These are phyloP conservation scores for Penicillium thymicola DNA, from an alignment of 2,329 filamentous ascomycete genomes.

Conservation along the genomic window DNA sequence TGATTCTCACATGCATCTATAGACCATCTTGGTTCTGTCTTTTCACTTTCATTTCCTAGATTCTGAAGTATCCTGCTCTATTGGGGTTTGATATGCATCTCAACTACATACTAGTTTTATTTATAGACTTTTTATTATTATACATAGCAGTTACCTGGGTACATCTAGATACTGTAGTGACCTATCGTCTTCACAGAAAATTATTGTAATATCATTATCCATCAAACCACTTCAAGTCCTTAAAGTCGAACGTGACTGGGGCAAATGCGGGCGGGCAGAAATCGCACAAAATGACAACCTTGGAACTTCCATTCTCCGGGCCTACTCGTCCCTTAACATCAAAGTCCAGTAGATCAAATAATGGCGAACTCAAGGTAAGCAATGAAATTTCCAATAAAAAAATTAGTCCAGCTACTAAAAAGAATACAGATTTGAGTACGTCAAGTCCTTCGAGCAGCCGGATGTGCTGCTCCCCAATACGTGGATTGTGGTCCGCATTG, in stretches of 20 bases:
- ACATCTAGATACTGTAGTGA: neutral
- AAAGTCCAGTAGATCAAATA: neutral
- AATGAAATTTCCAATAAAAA: neutral
- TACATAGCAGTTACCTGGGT: neutral
- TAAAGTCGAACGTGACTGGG: neutral
- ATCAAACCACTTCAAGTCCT: neutral
- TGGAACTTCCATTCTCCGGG: slow-evolving; percentile 2
- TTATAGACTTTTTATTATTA: neutral
- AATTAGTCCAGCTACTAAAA: slow-evolving; percentile 1
- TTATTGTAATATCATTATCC: neutral
- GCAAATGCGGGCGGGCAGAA: slow-evolving; percentile 15
- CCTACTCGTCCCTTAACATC: slow-evolving; percentile 3
- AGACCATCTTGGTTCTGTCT: slow-evolving; percentile 1
- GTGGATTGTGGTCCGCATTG: slow-evolving; percentile 91
- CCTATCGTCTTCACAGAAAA: neutral
- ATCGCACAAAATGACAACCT: slow-evolving; percentile 19
- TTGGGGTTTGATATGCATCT: slow-evolving; percentile 12
- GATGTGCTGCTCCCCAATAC: slow-evolving; percentile 82
- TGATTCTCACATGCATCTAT: slow-evolving; percentile 4
- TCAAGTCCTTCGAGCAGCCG: slow-evolving; percentile 80
- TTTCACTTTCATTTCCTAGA: slow-evolving; percentile 13
- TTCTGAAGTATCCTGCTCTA: slow-evolving; percentile 10
- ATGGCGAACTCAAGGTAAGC: slow-evolving; percentile 43
- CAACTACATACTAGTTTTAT: slow-evolving; percentile 1
- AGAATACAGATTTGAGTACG: slow-evolving; percentile 77